These are phyloP conservation scores for Atkinsonella texensis DNA, from an alignment of 2,329 filamentous ascomycete species.

Conservation along the genomic window DNA sequence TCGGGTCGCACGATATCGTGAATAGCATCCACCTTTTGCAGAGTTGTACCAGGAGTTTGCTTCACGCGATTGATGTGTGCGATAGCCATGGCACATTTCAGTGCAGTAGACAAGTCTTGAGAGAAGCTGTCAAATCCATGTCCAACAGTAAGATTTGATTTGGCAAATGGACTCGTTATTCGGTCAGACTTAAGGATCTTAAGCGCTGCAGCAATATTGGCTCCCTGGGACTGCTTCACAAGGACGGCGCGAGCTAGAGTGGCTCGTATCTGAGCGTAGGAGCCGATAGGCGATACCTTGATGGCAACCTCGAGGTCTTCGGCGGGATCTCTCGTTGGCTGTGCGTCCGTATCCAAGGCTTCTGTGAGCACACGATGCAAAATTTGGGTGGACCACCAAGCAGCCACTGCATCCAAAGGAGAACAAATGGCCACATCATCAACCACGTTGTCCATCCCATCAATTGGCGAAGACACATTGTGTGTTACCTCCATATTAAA, in stretches of 20 bases:
- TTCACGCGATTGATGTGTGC: slow-evolving; percentile 41
- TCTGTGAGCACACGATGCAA: slow-evolving; percentile 57
- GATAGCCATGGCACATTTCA: slow-evolving; percentile 48
- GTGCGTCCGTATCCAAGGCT: slow-evolving; percentile 43
- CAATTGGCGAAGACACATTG: slow-evolving; percentile 49
- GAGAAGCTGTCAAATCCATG: slow-evolving; percentile 27
- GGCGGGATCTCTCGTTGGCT: slow-evolving; percentile 8
- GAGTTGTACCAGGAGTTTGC: slow-evolving; percentile 20
- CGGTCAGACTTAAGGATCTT: slow-evolving; percentile 31
- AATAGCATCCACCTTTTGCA: slow-evolving; percentile 34
- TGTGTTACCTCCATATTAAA: slow-evolving; percentile 71
- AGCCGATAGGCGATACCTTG: slow-evolving; percentile 64
- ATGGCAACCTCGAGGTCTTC: slow-evolving; percentile 56
- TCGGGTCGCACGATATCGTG: slow-evolving; percentile 34
- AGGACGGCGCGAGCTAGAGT: slow-evolving; percentile 48
- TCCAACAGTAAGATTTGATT: slow-evolving; percentile 32
- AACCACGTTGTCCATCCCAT: slow-evolving; percentile 70
- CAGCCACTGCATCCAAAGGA: slow-evolving; percentile 78
- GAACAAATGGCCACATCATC: slow-evolving; percentile 77
- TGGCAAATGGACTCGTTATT: slow-evolving; percentile 13
- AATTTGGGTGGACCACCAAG: slow-evolving; percentile 74
- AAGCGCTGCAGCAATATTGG: slow-evolving; percentile 44
- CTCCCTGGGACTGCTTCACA: slow-evolving; percentile 38
- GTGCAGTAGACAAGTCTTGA: slow-evolving; percentile 42
- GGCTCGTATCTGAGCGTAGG: slow-evolving; percentile 52